Conservation (phyloP, 805 yeast genomes). For the Suhomyces vadensis region DNA sequence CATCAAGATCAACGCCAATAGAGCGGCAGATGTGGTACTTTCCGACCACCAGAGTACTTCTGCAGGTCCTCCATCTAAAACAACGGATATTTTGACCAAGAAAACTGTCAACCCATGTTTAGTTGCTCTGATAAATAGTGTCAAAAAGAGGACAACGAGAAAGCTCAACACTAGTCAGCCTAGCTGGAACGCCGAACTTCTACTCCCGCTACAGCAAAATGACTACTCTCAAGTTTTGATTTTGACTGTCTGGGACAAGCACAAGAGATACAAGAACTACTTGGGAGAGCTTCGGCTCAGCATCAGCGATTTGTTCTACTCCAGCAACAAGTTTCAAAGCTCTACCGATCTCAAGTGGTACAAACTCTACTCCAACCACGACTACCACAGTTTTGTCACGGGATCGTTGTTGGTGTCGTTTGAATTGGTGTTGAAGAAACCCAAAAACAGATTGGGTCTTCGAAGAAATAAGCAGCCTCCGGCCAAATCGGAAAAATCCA, state of each 20-base stretch:
- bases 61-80: neutral
- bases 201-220: constrained; percentile 29
- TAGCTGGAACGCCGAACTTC: constrained; percentile 39
- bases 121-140: constrained; percentile 33
- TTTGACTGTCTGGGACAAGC: constrained; percentile 43
- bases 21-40: constrained; percentile 42
- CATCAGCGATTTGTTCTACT: constrained; percentile 29
- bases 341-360: constrained; percentile 45
- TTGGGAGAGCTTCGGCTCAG: constrained; percentile 41
- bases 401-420: constrained; percentile 49
- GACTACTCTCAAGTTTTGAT: constrained; percentile 32
- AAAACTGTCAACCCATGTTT: constrained; percentile 38
- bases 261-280: constrained; percentile 36
- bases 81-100: constrained; percentile 2
- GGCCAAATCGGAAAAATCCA: neutral
- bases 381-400: constrained; percentile 45
- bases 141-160: constrained; percentile 29
- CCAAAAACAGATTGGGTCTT: constrained; percentile 9
- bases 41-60: constrained; percentile 4
- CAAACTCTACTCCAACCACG: constrained; percentile 41
- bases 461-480: constrained; percentile 4
- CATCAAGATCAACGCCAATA: constrained; percentile 34
- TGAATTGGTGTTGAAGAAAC: constrained; percentile 31
- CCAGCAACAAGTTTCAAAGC: constrained; percentile 13
- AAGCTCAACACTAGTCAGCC: constrained; percentile 39